Evolutionary conservation across 768 basidiomycete species (phyloP).

Genomic region (Hygrocybe punicea): DNA sequence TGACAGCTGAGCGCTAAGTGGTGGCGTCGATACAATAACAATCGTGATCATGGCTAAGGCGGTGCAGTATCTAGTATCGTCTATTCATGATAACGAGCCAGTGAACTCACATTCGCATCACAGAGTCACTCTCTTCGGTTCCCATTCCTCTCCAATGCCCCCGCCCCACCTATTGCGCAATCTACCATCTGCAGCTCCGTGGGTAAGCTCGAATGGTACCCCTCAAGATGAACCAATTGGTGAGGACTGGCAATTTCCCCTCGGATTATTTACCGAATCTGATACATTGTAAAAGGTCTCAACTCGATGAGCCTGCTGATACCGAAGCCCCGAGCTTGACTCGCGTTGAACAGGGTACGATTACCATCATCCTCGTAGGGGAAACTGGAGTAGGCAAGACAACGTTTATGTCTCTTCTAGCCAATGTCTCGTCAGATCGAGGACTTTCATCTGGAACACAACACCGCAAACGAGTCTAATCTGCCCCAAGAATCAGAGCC

Average conservation of each 20-base stretch:
- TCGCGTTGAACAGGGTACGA: neutral
- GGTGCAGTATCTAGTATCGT: too few relatives aligned
- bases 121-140: too few relatives aligned
- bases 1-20: too few relatives aligned
- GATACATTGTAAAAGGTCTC: neutral
- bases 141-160: too few relatives aligned
- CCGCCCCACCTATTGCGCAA: too few relatives aligned
- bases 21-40: too few relatives aligned
- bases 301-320: neutral
- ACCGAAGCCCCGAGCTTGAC: neutral
- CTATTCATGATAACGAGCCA: too few relatives aligned
- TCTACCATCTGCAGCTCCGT: too few relatives aligned
- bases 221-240: too few relatives aligned
- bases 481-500: neutral
- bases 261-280: neutral
- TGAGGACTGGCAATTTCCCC: neutral
- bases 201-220: too few relatives aligned
- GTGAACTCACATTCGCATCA: too few relatives aligned
- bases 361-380: neutral
- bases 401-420: neutral
- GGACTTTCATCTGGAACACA: neutral
- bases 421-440: slow-evolving; percentile 2
- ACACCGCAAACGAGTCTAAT: neutral
- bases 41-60: too few relatives aligned
- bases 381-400: slow-evolving; percentile 5